Evolutionary conservation across 202 grass and related monocot species (phyloP).

Genomic region (Cymbopogon flexuosus): DNA sequence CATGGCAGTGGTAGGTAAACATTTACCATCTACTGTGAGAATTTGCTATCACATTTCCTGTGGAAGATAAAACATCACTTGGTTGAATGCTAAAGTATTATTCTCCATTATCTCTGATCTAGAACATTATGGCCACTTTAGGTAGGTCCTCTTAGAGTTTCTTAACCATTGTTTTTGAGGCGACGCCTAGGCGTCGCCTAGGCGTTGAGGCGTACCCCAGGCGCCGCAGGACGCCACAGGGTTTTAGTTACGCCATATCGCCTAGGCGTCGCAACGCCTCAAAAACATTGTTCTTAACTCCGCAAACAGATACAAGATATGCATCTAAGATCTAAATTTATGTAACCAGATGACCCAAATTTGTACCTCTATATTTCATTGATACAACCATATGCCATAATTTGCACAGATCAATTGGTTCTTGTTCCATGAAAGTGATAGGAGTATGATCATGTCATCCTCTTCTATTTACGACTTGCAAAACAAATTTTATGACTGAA

Average conservation of each 20-base stretch:
- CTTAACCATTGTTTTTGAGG: background rate
- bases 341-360: slow-evolving; percentile 19
- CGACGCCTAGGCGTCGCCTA: too few relatives aligned
- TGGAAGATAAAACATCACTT: slow-evolving; percentile 10
- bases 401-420: background rate
- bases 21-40: slow-evolving; percentile 15
- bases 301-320: background rate
- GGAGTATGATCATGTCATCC: background rate
- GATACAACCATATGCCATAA: background rate
- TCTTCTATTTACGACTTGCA: background rate
- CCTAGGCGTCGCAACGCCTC: too few relatives aligned
- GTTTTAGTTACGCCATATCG: too few relatives aligned
- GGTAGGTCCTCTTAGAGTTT: slow-evolving; percentile 3
- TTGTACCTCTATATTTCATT: slow-evolving; percentile 7
- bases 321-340: slow-evolving; percentile 3
- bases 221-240: too few relatives aligned
- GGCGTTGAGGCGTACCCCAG: too few relatives aligned
- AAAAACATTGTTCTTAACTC: background rate
- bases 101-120: background rate
- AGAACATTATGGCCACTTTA: background rate
- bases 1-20: slow-evolving; percentile 89
- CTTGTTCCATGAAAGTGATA: slow-evolving; percentile 19
- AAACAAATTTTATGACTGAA: background rate
- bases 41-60: slow-evolving; percentile 3
- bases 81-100: background rate